A percentile compares a stretch with the other conserved stretches of the same genome.
Evolutionary conservation across 306 rosid genomes (phyloP).

Genomic region (Quercus suber): DNA sequence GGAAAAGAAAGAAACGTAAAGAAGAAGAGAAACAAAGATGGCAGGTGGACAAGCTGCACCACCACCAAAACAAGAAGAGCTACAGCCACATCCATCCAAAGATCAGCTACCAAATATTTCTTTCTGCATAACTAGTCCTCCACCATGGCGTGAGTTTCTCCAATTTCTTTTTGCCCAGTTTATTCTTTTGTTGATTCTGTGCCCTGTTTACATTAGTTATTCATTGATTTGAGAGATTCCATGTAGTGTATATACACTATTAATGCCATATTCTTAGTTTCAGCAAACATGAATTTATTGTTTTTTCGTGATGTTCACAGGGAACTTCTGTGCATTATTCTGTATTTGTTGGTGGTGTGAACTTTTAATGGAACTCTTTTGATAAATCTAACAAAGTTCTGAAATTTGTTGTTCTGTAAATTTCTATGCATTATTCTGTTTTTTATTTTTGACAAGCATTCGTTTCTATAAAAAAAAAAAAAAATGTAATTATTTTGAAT

Average conservation of each 20-base stretch:
- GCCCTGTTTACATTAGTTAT: not conserved
- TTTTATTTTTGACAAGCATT: not conserved
- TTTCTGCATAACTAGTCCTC: conserved; percentile 97
- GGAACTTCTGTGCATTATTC: not conserved
- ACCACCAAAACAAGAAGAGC: conserved; percentile 84
- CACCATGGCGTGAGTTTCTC: conserved; percentile 91
- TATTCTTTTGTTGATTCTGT: not conserved
- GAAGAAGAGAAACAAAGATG: conserved; percentile 38
- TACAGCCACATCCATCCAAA: conserved; percentile 79
- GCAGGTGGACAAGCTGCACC: conserved; percentile 74
- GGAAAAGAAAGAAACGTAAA: conserved; percentile 4
- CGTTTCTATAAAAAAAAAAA: not conserved
- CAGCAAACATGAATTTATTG: not conserved
- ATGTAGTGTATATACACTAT: no score
- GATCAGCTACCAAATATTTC: conserved; percentile 85
- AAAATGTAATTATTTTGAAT: conserved; percentile 19
- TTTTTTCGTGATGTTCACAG: not conserved
- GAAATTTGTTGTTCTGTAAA: no score
- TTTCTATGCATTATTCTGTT: not conserved
- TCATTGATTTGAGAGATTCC: no score
- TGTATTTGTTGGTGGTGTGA: not conserved
- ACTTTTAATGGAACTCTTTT: not conserved
- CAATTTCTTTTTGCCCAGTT: not conserved
- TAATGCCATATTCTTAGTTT: not conserved
- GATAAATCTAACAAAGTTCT: not conserved